phyloP scores from a whole-genome alignment of 305 asterid genomes.

The Fraxinus nigra region DNA sequence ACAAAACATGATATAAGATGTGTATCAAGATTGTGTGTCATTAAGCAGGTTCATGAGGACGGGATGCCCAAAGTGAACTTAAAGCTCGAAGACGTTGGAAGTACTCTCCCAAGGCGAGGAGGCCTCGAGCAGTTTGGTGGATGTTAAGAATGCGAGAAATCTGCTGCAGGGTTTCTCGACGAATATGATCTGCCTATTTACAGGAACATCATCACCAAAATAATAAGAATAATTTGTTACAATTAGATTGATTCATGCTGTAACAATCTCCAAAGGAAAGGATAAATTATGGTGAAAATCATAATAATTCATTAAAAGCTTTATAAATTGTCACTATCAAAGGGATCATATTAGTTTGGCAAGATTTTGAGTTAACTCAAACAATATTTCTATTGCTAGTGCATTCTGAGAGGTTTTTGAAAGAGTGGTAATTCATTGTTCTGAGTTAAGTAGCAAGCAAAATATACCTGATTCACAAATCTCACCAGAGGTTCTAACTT shows the following conservation, averaged over 20 bases:
- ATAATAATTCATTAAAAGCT: neutral
- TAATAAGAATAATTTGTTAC: neutral
- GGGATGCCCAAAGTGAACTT: constrained; percentile 36
- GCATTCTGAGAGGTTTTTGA: neutral
- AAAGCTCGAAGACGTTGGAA: constrained; percentile 44
- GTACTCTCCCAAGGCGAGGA: constrained; percentile 55
- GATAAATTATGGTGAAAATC: neutral
- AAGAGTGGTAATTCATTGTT: neutral
- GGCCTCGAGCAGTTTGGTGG: constrained; percentile 53
- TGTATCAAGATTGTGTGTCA: constrained; percentile 3
- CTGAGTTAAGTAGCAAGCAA: neutral
- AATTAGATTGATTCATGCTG: neutral
- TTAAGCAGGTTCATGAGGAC: constrained; percentile 26
- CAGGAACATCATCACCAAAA: neutral
- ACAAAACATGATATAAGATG: neutral
- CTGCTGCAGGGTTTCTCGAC: constrained; percentile 46
- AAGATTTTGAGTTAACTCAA: neutral
- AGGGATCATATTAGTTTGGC: neutral
- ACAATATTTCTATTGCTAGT: neutral
- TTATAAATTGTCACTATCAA: neutral
- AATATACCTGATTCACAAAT: constrained; percentile 72
- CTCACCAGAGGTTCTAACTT: constrained; percentile 61
- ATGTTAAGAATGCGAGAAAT: constrained; percentile 38
- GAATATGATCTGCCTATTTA: constrained; percentile 58
- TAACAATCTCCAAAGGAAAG: neutral